Evolutionary conservation across 495 filamentous ascomycete species (phyloP).

Genomic region (Thozetella sp.): DNA sequence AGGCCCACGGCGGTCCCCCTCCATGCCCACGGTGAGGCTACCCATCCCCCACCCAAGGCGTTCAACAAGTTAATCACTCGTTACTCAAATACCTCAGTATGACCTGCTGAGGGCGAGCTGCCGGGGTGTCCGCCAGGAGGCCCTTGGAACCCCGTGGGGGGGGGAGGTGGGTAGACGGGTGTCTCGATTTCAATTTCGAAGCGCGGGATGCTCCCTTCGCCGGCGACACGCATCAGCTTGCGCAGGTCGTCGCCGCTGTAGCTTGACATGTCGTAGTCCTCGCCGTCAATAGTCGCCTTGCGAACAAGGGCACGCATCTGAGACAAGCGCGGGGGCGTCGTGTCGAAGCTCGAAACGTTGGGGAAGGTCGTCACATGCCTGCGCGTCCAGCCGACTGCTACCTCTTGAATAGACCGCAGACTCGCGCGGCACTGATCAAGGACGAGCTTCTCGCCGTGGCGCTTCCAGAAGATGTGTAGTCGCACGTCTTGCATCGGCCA

Average conservation of each 20-base stretch:
- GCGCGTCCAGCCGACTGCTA: constrained; percentile 24
- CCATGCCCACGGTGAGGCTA: no score
- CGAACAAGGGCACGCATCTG: constrained; percentile 21
- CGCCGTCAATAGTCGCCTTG: constrained; percentile 18
- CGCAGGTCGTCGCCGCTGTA: constrained; percentile 27
- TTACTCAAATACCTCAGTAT: no score
- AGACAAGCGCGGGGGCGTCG: neutral
- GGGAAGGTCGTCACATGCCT: constrained; percentile 12
- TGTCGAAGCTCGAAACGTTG: constrained; percentile 3
- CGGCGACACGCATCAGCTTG: constrained; percentile 16
- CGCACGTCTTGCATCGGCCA: constrained; percentile 17
- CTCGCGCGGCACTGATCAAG: constrained; percentile 20
- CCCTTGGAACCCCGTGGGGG: neutral
- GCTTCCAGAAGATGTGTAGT: constrained; percentile 28
- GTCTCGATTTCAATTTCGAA: constrained; percentile 32
- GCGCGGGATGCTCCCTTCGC: constrained; percentile 15
- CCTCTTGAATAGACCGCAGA: constrained; percentile 21
- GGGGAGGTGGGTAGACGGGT: neutral
- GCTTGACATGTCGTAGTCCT: constrained; percentile 30
- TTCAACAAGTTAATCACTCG: no score
- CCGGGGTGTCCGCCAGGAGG: no score
- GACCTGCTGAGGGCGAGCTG: no score
- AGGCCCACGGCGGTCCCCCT: no score
- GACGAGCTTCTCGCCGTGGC: constrained; percentile 26
- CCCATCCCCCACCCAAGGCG: no score